Evolutionary conservation across 495 filamentous ascomycete species (phyloP), one percentile per base, ranked within the genome.

Genomic region (Cercophora newfieldiana): DNA sequence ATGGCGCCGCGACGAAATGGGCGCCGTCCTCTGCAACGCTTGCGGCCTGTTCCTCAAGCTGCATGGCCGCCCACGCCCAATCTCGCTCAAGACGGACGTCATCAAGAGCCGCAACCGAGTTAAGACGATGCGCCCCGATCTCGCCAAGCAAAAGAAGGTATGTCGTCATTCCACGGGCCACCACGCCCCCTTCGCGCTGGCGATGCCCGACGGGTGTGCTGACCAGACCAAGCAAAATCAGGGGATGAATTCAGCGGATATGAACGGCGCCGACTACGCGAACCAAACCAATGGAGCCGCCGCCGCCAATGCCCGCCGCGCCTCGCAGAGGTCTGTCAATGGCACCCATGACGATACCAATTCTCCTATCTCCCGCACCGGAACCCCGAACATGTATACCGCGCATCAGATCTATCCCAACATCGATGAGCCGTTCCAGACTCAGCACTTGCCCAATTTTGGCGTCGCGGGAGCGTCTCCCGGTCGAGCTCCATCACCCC

Each of bases 51-150:
- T 97, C 79, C 83, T 99, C 68, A 99, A 99, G 82, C 88, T 99
- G 66, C 95, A 99, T 70, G 92, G 92, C 66, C 88, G 93, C 22
- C 88, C 96, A 67, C 89, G 95, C 59, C 96, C 96, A 72, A 96
- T 96, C 78, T 94, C 90, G 68, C 86, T 99, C 69, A 99, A 99
- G 81, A 99, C 96, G 51, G 96, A 99, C 82, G 93, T 98, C 66
- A 99, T 99, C 80, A 99, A 99, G 81, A 97, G 94, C 81, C 93
- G 95, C 70, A 99, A 99, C 76, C 88, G 95, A 61, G 94, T 98
- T 57, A 98, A 98, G 83, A 95, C 93, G 53, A 87, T 90, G 65
- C 81, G 83, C 29, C 80, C 83, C 1, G 92, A 91, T 6, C 89
- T 92, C 70, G 89, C 88, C 10, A 86, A 89, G 59, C 95, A 94